Percentiles rank a stretch among this genome's conserved stretches.
Evolutionary conservation across 2,329 filamentous ascomycete genomes (phyloP).

Genomic region (Penicillium paneum): DNA sequence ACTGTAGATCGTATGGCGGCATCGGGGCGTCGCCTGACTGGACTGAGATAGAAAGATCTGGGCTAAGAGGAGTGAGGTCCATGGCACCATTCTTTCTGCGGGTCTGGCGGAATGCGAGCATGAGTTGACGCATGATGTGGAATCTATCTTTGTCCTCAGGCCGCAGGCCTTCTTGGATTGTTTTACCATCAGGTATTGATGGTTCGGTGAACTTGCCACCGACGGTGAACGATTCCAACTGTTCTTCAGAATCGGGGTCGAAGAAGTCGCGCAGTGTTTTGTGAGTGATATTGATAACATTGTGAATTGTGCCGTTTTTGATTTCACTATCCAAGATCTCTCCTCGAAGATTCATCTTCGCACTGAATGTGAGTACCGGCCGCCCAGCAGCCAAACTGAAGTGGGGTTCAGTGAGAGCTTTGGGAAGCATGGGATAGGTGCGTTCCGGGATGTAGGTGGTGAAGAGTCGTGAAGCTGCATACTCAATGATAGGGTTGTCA

Average conservation of each 20-base stretch:
- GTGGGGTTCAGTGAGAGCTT: conserved; percentile 45
- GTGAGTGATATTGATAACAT: conserved; percentile 54
- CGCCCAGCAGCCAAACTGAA: conserved; percentile 55
- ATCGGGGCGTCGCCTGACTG: conserved; percentile 22
- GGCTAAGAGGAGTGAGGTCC: conserved; percentile 27
- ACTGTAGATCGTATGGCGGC: conserved; percentile 30
- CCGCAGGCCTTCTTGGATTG: conserved; percentile 28
- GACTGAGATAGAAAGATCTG: conserved; percentile 25
- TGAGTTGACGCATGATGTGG: conserved; percentile 36
- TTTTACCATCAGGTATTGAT: conserved; percentile 13
- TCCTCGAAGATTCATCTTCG: conserved; percentile 52
- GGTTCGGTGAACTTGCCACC: conserved; percentile 30
- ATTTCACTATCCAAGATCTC: conserved; percentile 55
- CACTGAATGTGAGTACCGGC: conserved; percentile 61
- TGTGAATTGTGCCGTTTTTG: conserved; percentile 52
- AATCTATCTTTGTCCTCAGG: conserved; percentile 37
- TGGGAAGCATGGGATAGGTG: conserved; percentile 57
- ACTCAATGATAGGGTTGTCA: conserved; percentile 51
- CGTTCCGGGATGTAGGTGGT: conserved; percentile 55
- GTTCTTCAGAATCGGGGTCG: conserved; percentile 22
- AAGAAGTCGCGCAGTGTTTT: conserved; percentile 40
- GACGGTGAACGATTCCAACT: conserved; percentile 26
- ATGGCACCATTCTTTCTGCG: conserved; percentile 41
- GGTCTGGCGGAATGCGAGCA: conserved; percentile 37
- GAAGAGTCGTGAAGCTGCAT: conserved; percentile 54